Evolutionary conservation across 2,329 filamentous ascomycete species (phyloP).

Genomic region (Curvularia eragrostidis): DNA sequence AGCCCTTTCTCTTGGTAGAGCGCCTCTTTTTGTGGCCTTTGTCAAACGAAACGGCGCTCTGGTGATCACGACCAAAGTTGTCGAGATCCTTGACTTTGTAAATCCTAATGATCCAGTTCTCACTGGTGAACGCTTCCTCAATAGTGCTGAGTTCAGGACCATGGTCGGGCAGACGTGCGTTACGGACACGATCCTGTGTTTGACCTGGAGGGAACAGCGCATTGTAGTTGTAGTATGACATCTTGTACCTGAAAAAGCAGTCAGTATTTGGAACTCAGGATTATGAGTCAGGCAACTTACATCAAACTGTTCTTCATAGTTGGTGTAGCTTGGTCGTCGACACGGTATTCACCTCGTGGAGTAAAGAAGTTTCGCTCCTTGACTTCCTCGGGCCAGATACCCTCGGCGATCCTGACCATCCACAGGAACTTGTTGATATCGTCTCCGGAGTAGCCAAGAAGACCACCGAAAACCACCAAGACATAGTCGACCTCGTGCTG

Average conservation of each 20-base stretch:
- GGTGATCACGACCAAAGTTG: slow-evolving; percentile 91
- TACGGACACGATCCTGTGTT: slow-evolving; percentile 87
- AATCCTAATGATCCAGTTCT: slow-evolving; percentile 99
- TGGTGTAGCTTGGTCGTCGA: slow-evolving; percentile 90
- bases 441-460: slow-evolving; percentile 96
- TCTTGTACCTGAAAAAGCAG: slow-evolving; percentile 82
- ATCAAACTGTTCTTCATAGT: slow-evolving; percentile 99
- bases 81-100: slow-evolving; percentile 99
- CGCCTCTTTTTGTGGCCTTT: slow-evolving; percentile 86
- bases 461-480: slow-evolving; percentile 93
- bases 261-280: slow-evolving; percentile 29
- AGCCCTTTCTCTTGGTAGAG: slow-evolving; percentile 72
- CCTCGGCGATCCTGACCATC: slow-evolving; percentile 99
- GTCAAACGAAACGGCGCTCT: slow-evolving; percentile 71
- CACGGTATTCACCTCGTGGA: slow-evolving; percentile 87
- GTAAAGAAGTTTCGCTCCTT: slow-evolving; percentile 98
- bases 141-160: slow-evolving; percentile 85
- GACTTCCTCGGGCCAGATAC: slow-evolving; percentile 99
- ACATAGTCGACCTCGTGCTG: slow-evolving; percentile 99
- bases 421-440: slow-evolving; percentile 99
- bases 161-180: slow-evolving; percentile 78
- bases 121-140: slow-evolving; percentile 97
- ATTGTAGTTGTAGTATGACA: slow-evolving; percentile 99
- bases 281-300: slow-evolving; percentile 62
- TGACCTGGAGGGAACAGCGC: slow-evolving; percentile 89